Base-by-base conservation (phyloP, 805 yeast species). In the Kazachstania martiniae region DNA sequence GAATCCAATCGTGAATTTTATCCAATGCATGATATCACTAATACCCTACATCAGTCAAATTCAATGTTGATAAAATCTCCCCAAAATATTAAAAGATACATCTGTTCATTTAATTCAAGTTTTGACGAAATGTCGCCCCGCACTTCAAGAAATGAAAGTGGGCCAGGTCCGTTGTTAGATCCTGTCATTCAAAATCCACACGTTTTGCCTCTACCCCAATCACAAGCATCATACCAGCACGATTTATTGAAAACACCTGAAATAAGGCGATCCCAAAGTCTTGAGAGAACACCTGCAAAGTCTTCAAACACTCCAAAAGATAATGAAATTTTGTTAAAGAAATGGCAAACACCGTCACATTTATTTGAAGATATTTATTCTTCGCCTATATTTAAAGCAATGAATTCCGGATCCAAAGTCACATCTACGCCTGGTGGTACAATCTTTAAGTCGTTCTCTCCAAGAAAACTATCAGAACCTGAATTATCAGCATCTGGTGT, bases 261-360 rank as follows among this genome's bases (percentile, higher is more conserved):
- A 32, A 25, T 42, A 9, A 38, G 42, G 17, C 39, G 35, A 27
- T 22, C 33, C 2, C 38, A 38, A 7, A 33, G 27, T 27, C 28
- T 41, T 8, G 52, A 47, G 12, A 46, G 44, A 23, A 48, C 55
- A 2, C 56, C 56, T 8, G 29, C 33, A 21, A 33, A 46, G 21
- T 39, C 44, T 18, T 37, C 37, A 12, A 33, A 43, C 4, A 49
- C 56, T 4, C 56, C 56, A 8, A 43, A 40, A 29, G 54, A 46
- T 28, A 44, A 36, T 4, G 36, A 40, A 18, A 34, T 45, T 3
- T 25, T 43, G 12, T 30, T 45, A 27, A 50, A 44, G 28, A 53
- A 42, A 37, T 53, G 58, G 58, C 56, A 53, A 35, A 53, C 58
- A 4, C 59, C 59, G 12, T 51, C 56, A 4, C 51, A 49, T 31